A percentile compares a stretch with the other conserved stretches of the same genome.
phyloP scores from a whole-genome alignment of 1,284 basidiomycete genomes.

The Veloboletus limbatus region DNA sequence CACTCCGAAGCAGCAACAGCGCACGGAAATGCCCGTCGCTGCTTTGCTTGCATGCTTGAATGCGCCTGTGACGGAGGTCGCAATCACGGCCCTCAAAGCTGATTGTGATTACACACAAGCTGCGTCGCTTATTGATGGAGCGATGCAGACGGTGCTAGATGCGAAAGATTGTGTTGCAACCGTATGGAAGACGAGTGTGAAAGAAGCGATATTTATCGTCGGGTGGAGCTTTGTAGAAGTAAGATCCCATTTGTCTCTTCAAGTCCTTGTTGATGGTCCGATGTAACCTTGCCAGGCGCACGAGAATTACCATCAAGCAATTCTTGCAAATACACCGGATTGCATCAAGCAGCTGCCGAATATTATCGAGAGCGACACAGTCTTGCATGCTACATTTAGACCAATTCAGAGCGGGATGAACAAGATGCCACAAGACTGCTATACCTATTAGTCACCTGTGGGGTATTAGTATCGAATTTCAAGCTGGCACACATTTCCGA shows the following conservation, averaged over 20 bases:
- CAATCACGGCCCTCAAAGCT: background rate
- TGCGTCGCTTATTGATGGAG: background rate
- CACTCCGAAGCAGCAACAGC: background rate
- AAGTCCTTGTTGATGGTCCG: no score
- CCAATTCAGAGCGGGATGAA: background rate
- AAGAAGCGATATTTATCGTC: background rate
- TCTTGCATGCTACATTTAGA: slow-evolving; percentile 1
- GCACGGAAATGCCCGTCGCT: background rate
- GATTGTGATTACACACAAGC: background rate
- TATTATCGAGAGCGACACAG: background rate
- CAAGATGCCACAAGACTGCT: no score
- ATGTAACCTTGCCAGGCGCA: no score
- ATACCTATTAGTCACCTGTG: no score
- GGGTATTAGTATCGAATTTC: no score
- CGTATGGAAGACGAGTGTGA: background rate
- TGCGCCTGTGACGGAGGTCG: slow-evolving; percentile 4
- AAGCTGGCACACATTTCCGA: no score
- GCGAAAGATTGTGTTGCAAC: background rate
- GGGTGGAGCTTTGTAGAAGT: slow-evolving; percentile 3
- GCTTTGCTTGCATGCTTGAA: background rate
- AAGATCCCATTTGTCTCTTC: background rate
- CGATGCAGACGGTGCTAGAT: slow-evolving; percentile 3
- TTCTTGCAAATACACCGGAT: slow-evolving; percentile 1
- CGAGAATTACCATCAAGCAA: slow-evolving; percentile 1
- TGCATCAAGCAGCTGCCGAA: background rate